Evolutionary conservation across 2,329 filamentous ascomycete genomes (phyloP), one percentile per base, ranked within the genome.

Genomic region (Diatrype stigma): DNA sequence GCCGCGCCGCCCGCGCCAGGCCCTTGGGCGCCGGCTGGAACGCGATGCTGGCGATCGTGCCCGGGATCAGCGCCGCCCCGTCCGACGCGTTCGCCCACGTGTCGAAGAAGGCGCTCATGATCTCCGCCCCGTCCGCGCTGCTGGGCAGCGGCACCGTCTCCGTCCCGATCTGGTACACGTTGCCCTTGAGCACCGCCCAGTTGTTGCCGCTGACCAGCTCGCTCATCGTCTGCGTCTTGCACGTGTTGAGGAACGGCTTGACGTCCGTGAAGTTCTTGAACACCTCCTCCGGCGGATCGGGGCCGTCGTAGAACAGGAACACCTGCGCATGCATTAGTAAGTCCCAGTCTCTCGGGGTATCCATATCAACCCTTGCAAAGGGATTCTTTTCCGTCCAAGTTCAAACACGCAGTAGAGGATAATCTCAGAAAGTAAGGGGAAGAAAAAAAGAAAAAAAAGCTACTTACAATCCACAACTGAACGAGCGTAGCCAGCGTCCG

Each of bases 301-400:
- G 73, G 1, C 79, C 83, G 62, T 86, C 79, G 63, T 85, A 86
- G 68, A 83, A 85, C 34, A 82, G 62, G 64, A 85, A 85, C 52
- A 44, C 22, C 40, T 44, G 22, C 26, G 7, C 26, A 12, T 44
- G n/a, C 10, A 10, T 30, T n/a, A n/a, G n/a, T n/a, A n/a, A n/a
- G n/a, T n/a, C n/a, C n/a, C n/a, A n/a, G n/a, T n/a, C n/a, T n/a
- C n/a, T n/a, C n/a, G n/a, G n/a, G n/a, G n/a, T n/a, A n/a, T n/a
- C n/a, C n/a, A n/a, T n/a, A n/a, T n/a, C n/a, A n/a, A n/a, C n/a
- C n/a, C n/a, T n/a, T n/a, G n/a, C n/a, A n/a, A n/a, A n/a, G n/a
- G n/a, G n/a, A n/a, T n/a, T n/a, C n/a, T n/a, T n/a, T n/a, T n/a
- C n/a, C n/a, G n/a, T n/a, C n/a, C n/a, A n/a, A n/a, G n/a, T n/a